Conservation (phyloP, 2,329 filamentous ascomycete genomes). For the Nannizziopsis arthrosporioides region DNA sequence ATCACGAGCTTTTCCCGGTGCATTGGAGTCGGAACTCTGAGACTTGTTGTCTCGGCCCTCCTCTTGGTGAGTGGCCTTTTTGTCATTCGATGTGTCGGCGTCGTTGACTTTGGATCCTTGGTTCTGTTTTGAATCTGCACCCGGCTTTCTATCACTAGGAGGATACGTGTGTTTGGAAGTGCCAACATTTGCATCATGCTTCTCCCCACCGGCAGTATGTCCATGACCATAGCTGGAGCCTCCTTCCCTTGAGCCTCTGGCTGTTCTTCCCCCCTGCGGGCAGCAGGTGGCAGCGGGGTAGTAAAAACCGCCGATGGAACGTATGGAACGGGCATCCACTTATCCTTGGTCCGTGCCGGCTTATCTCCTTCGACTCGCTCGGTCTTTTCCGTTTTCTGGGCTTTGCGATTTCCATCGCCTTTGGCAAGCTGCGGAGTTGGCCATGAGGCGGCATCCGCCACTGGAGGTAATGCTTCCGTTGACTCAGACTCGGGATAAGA, state of each 20-base stretch:
- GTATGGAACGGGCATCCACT: conserved; percentile 75
- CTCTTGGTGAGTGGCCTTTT: conserved; percentile 16
- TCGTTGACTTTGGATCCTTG: conserved; percentile 4
- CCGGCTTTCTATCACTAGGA: background rate
- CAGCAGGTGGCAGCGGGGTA: conserved; percentile 53
- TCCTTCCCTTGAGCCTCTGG: conserved; percentile 44
- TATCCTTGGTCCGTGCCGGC: conserved; percentile 56
- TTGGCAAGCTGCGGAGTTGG: conserved; percentile 75
- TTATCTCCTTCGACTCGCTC: conserved; percentile 49
- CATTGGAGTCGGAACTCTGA: conserved; percentile 17
- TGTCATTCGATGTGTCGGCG: background rate
- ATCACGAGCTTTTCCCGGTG: conserved; percentile 19
- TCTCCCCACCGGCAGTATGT: conserved; percentile 24
- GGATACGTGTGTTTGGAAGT: conserved; percentile 21
- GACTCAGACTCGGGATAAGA: conserved; percentile 13
- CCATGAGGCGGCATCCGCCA: conserved; percentile 71
- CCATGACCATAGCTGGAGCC: conserved; percentile 29
- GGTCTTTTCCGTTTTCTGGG: conserved; percentile 47
- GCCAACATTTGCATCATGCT: conserved; percentile 21
- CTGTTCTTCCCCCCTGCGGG: conserved; percentile 45
- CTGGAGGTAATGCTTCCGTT: conserved; percentile 45
- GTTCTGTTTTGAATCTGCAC: background rate
- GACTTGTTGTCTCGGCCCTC: conserved; percentile 20
- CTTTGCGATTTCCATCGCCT: conserved; percentile 65
- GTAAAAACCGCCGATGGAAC: conserved; percentile 77